Percentiles rank a stretch among this genome's conserved stretches.
phyloP scores from a whole-genome alignment of 371 early-diverging fungal genomes.

The Funneliformis caledonium region DNA sequence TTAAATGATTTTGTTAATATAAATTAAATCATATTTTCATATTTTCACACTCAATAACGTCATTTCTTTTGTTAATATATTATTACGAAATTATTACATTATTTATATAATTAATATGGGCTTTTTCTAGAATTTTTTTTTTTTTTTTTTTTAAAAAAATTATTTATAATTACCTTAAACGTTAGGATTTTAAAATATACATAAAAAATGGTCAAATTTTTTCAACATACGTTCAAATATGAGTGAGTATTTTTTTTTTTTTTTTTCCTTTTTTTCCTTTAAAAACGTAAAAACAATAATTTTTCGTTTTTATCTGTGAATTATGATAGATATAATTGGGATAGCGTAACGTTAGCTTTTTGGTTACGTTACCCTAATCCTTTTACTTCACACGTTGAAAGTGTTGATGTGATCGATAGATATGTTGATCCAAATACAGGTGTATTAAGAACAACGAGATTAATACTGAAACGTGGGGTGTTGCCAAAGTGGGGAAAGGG shows the following conservation, averaged over 20 bases:
- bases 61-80: no score
- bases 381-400: slow-evolving; percentile 92
- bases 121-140: no score
- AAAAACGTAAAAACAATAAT: neutral
- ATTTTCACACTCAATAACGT: no score
- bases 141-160: no score
- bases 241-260: slow-evolving; percentile 56
- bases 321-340: slow-evolving; percentile 73
- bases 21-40: no score
- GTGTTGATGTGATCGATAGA: slow-evolving; percentile 90
- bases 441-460: slow-evolving; percentile 81
- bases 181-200: neutral
- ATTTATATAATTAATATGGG: no score
- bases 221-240: slow-evolving; percentile 73
- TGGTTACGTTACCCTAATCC: slow-evolving; percentile 97
- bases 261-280: neutral
- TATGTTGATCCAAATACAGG: slow-evolving; percentile 82
- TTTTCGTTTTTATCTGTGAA: neutral
- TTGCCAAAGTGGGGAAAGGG: slow-evolving; percentile 85
- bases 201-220: slow-evolving; percentile 69
- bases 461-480: slow-evolving; percentile 84
- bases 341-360: slow-evolving; percentile 85
- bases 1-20: no score
- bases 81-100: no score
- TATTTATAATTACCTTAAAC: neutral